Evolutionary conservation across 1,284 basidiomycete species (phyloP), one percentile per base, ranked within the genome.

Genomic region (Melanopsichium pennsylvanicum): DNA sequence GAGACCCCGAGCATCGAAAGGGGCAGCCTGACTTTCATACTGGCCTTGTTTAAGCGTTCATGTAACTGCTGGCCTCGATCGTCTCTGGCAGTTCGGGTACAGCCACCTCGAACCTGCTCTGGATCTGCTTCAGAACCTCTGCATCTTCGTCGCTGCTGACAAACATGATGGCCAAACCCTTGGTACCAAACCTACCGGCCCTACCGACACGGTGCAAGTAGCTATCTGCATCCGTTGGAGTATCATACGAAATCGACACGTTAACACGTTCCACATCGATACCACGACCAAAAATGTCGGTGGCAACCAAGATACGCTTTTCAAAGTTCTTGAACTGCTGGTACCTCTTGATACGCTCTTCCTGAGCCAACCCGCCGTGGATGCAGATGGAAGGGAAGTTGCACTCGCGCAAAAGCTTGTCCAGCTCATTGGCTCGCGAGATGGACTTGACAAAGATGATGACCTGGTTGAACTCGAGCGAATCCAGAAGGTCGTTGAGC

Each of bases 361-460:
- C 92, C 82, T 98, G 96, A 34, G 87, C 86, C 29, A 99, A 84
- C 29, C 90, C 93, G 31, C 94, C 97, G 83, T 98, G 96, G 71
- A 99, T 97, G 77, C 89, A 90, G 80, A 99, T 98, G 80, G 90
- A 92, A 1, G 96, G 96, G 86, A 99, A 98, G 84, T 96, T 97
- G 85, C 95, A 98, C 48, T 94, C 93, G 36, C 94, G 90, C 37
- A 99, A 85, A 13, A 99, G 85, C 82, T 94, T 93, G 85, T 99
- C 95, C 68, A 99, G 84, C 83, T 97, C 93, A 58, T 94, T 94
- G 3, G 96, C 96, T 64, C 96, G 90, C 27, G 91, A 90, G 44
- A 97, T 93, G 9, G 94, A 97, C 84, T 97, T 98, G 73, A 98
- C 96, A 75, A 99, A 99, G 78, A 98, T 99, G 72, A 97, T 95